These are phyloP conservation scores for Rhizomucor pusillus DNA, from an alignment of 371 early-diverging fungal genomes.

Conservation along the genomic window DNA sequence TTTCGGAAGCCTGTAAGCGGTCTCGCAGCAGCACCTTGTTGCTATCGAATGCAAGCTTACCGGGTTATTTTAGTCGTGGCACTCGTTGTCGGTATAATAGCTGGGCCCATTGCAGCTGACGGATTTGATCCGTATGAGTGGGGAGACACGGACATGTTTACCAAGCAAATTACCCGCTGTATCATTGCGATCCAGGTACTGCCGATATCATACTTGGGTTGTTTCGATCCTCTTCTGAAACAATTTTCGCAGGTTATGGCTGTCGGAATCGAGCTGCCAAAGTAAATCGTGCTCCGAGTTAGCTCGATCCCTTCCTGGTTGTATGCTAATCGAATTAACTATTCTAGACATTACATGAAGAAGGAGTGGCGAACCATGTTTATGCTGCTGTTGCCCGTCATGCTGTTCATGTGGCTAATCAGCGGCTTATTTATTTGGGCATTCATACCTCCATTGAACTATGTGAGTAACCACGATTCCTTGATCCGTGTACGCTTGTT, in stretches of 20 bases:
- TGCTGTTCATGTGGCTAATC: conserved; percentile 84
- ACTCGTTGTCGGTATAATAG: conserved; percentile 82
- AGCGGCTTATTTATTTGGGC: conserved; percentile 67
- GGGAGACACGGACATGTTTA: conserved; percentile 49
- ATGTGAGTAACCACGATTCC: conserved; percentile 41
- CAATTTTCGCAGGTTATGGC: conserved; percentile 68
- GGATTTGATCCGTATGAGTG: conserved; percentile 62
- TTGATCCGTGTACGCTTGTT: background rate
- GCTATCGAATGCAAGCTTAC: too few relatives aligned
- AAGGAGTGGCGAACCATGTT: conserved; percentile 67
- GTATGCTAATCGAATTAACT: background rate
- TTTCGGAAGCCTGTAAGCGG: conserved; percentile 85
- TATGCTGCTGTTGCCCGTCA: conserved; percentile 80
- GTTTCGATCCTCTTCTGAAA: background rate
- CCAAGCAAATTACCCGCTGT: conserved; percentile 72
- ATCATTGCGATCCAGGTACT: conserved; percentile 78
- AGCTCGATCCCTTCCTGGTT: conserved; percentile 1
- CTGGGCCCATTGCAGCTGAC: conserved; percentile 71
- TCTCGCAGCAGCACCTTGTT: too few relatives aligned
- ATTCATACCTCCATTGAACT: conserved; percentile 60
- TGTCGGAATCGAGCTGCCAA: conserved; percentile 80
- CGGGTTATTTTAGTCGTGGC: conserved; percentile 65
- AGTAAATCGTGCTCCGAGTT: conserved; percentile 30
- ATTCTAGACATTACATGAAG: conserved; percentile 44
- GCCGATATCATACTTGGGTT: background rate